Evolutionary conservation across 2,329 filamentous ascomycete species (phyloP).

Genomic region (Alternaria solani): DNA sequence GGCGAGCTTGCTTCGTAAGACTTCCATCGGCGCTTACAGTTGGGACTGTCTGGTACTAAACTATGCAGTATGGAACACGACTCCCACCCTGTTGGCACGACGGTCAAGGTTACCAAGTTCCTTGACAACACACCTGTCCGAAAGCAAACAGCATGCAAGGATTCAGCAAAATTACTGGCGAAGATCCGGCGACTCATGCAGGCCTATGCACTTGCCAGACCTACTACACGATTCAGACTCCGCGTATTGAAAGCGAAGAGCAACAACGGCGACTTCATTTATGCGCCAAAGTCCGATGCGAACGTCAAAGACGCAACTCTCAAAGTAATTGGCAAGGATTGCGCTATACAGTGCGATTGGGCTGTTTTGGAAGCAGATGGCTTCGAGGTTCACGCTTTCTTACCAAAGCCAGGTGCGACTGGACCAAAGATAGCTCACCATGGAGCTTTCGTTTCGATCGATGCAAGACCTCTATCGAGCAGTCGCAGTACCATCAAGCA

Average conservation of each 20-base stretch:
- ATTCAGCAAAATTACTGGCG: conserved; percentile 63
- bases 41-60: conserved; percentile 9
- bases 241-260: conserved; percentile 64
- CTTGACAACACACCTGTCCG: conserved; percentile 71
- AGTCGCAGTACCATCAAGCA: conserved; percentile 67
- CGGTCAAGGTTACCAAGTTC: conserved; percentile 67
- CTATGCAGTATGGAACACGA: conserved; percentile 39
- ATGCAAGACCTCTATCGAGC: conserved; percentile 69
- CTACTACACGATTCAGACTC: conserved; percentile 67
- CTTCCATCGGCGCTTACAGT: neutral
- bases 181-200: conserved; percentile 69
- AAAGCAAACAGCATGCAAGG: conserved; percentile 65
- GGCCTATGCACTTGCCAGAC: conserved; percentile 72
- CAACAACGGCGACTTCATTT: conserved; percentile 66
- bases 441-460: conserved; percentile 70
- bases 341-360: conserved; percentile 63
- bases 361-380: conserved; percentile 46
- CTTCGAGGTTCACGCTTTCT: conserved; percentile 64
- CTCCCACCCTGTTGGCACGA: conserved; percentile 73
- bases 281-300: conserved; percentile 63
- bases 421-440: conserved; percentile 50
- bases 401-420: conserved; percentile 62
- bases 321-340: conserved; percentile 68
- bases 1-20: conserved; percentile 58
- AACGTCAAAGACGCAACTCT: conserved; percentile 66